Conservation (phyloP, 1,284 basidiomycete genomes). For the Stereum hirsutum region DNA sequence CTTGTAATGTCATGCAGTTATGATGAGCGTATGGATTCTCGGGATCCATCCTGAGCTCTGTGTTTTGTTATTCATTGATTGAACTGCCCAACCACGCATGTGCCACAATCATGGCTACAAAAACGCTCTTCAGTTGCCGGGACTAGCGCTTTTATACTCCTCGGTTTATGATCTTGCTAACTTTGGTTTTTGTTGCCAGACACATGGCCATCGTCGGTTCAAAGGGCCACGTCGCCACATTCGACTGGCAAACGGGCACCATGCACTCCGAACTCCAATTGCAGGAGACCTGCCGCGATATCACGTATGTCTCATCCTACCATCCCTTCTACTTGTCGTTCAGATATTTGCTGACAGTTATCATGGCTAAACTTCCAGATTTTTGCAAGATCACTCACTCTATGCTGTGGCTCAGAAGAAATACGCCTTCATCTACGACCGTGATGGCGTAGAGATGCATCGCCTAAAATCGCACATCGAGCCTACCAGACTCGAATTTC, state of each 20-base stretch:
- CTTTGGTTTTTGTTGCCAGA: slow-evolving; percentile 27
- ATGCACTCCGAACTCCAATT: slow-evolving; percentile 87
- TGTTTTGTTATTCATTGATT: too few relatives aligned
- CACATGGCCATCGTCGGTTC: slow-evolving; percentile 80
- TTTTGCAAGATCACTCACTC: slow-evolving; percentile 88
- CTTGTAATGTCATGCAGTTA: too few relatives aligned
- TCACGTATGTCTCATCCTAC: slow-evolving; percentile 58
- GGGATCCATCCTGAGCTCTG: too few relatives aligned
- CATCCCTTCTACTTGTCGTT: too few relatives aligned
- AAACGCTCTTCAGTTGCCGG: too few relatives aligned
- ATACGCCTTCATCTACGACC: slow-evolving; percentile 95
- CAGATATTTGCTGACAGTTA: too few relatives aligned
- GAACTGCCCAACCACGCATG: too few relatives aligned
- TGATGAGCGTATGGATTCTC: too few relatives aligned
- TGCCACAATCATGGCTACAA: too few relatives aligned
- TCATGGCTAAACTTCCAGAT: too few relatives aligned
- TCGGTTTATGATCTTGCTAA: not conserved
- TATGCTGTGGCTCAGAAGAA: slow-evolving; percentile 96
- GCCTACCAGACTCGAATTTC: slow-evolving; percentile 84
- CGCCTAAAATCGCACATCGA: slow-evolving; percentile 81
- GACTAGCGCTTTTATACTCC: not conserved
- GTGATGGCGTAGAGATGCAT: slow-evolving; percentile 90
- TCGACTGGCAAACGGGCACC: slow-evolving; percentile 89
- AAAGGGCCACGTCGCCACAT: slow-evolving; percentile 87
- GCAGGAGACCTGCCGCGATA: slow-evolving; percentile 83